Evolutionary conservation across 108 stramenopile genomes (phyloP), one percentile per base, ranked within the genome.

Genomic region (Pseudonitzschia pungens): DNA sequence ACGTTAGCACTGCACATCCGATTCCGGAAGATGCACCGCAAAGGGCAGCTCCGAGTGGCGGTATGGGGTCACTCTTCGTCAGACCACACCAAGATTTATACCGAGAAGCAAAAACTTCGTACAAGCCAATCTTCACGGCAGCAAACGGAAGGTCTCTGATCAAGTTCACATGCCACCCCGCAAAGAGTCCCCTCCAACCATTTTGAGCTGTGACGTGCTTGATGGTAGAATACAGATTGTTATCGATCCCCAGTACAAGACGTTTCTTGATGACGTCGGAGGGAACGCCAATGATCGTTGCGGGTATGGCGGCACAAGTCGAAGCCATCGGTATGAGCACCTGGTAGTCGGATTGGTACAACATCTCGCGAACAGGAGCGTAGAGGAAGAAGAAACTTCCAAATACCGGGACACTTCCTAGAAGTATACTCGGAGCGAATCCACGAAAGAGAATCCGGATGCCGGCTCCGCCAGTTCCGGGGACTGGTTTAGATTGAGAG

Each of bases 161-260:
- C 16, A 77, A 51, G 55, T 77, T 77, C 42, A 77, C 77, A 40
- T 77, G 70, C 70, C 70, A 77, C 11, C 77, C 77, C 0, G 65
- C 77, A 72, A 77, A 77, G 43, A 77, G 71, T 2, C 75, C 75
- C 52, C 45, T 45, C 62, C 44, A 72, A 1, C 77, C 77, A 0
- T 48, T 8, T 20, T 71, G 21, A 0, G 54, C 43, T 26, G 67
- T 72, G 16, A 50, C 68, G 20, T 53, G 42, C 11, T 26, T 0
- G 33, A 72, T 36, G 20, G 77, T 65, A 7, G 59, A 29, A 12
- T 1, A 45, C 2, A 72, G 40, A 53, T 66, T 67, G 26, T 52
- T 28, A 31, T 77, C 77, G 12, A 77, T 41, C 15, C 77, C 77
- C 53, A 77, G 43, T 18, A 77, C 77, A 26, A 77, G 32, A 0